Percentiles rank a stretch among this genome's conserved stretches.
Evolutionary conservation across 2,329 filamentous ascomycete species (phyloP).

Genomic region (Didymella keratinophila): DNA sequence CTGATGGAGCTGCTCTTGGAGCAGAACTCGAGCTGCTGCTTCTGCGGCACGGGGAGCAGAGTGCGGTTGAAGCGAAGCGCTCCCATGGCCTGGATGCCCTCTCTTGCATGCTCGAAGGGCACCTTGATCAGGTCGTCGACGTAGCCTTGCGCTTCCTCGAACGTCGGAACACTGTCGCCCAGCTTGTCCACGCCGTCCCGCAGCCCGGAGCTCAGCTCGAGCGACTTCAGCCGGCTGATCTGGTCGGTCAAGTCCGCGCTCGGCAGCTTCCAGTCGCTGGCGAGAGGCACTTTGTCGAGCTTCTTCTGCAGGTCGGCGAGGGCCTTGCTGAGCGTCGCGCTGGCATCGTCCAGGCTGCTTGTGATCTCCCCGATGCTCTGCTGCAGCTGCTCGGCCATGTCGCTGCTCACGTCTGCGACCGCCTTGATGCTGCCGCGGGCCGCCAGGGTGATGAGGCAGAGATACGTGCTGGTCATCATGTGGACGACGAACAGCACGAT

Average conservation of each 20-base stretch:
- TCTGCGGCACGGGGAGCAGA: slow-evolving; percentile 82
- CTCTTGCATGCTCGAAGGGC: slow-evolving; percentile 83
- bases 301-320: slow-evolving; percentile 52
- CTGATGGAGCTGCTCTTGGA: slow-evolving; percentile 82
- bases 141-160: slow-evolving; percentile 82
- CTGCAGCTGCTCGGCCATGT: slow-evolving; percentile 68
- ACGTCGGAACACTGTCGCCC: slow-evolving; percentile 81
- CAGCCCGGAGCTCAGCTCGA: slow-evolving; percentile 74
- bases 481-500: slow-evolving; percentile 92
- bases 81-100: slow-evolving; percentile 72
- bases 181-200: slow-evolving; percentile 74
- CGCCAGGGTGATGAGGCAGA: slow-evolving; percentile 86
- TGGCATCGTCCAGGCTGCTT: slow-evolving; percentile 55
- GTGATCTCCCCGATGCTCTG: slow-evolving; percentile 67
- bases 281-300: slow-evolving; percentile 52
- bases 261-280: slow-evolving; percentile 60
- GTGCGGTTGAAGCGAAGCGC: slow-evolving; percentile 79
- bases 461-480: slow-evolving; percentile 87
- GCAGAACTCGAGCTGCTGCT: slow-evolving; percentile 86
- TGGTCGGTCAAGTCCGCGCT: slow-evolving; percentile 66
- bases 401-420: slow-evolving; percentile 68
- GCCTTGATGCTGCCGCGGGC: slow-evolving; percentile 80
- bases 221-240: slow-evolving; percentile 71
- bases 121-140: slow-evolving; percentile 77
- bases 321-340: slow-evolving; percentile 42